These are phyloP conservation scores for Leptographium galeiforme DNA, from an alignment of 2,329 filamentous ascomycete species.

Conservation along the genomic window DNA sequence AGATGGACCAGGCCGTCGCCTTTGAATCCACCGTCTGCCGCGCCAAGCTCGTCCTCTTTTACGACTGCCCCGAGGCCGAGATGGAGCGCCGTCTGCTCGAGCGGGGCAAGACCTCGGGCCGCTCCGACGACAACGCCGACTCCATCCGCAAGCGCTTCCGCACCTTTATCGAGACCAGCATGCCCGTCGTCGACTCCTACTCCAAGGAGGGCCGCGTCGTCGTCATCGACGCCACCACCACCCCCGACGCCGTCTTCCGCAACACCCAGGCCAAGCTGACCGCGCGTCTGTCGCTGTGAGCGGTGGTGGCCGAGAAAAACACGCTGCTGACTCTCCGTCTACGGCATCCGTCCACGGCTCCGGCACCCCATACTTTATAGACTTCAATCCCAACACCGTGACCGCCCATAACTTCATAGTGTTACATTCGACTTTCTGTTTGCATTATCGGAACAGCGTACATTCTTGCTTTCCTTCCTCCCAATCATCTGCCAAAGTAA, in stretches of 20 bases:
- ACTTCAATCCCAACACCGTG: too few relatives aligned
- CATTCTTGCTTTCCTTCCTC: neutral
- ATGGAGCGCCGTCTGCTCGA: conserved; percentile 78
- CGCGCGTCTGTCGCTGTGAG: conserved; percentile 32
- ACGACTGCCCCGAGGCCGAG: conserved; percentile 79
- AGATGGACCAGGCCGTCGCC: conserved; percentile 90
- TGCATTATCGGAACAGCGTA: neutral
- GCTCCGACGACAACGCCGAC: conserved; percentile 87
- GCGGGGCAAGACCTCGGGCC: conserved; percentile 82
- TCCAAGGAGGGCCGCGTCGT: conserved; percentile 65
- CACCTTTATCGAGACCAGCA: conserved; percentile 88
- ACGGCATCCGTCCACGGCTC: too few relatives aligned
- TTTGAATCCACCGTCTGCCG: conserved; percentile 85
- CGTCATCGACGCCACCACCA: conserved; percentile 59
- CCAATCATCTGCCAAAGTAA: neutral
- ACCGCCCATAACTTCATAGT: too few relatives aligned
- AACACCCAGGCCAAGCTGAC: conserved; percentile 37
- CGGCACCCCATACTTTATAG: too few relatives aligned
- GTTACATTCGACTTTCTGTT: neutral
- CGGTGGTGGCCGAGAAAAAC: neutral
- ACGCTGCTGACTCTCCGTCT: too few relatives aligned
- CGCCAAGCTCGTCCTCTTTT: conserved; percentile 79
- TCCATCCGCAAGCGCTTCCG: conserved; percentile 93
- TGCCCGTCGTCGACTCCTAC: conserved; percentile 89
- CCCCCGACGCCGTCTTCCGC: conserved; percentile 47